These are phyloP conservation scores for Pichia heedii DNA, from an alignment of 805 yeast genomes.

Conservation along the genomic window DNA sequence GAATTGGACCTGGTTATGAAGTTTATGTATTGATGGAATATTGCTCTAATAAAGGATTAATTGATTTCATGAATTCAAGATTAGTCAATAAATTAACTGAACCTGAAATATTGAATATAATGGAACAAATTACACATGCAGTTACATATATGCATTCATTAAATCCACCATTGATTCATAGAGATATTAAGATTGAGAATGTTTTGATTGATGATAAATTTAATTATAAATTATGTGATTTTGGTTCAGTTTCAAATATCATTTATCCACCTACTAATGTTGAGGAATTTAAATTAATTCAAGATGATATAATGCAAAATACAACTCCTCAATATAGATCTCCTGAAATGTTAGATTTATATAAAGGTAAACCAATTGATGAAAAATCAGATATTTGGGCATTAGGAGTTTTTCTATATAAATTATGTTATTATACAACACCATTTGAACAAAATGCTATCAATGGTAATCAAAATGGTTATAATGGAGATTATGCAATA, in stretches of 20 bases:
- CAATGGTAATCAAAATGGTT: conserved; percentile 27
- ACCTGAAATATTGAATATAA: conserved; percentile 55
- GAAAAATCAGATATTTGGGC: conserved; percentile 88
- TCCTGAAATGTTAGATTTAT: conserved; percentile 77
- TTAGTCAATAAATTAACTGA: conserved; percentile 59
- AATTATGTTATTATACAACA: conserved; percentile 71
- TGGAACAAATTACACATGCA: conserved; percentile 63
- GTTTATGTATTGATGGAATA: conserved; percentile 76
- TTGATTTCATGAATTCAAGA: conserved; percentile 72
- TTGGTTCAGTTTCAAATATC: conserved; percentile 68
- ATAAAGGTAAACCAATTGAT: conserved; percentile 60
- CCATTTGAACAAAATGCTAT: conserved; percentile 56
- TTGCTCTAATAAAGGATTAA: conserved; percentile 65
- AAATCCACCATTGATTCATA: conserved; percentile 42
- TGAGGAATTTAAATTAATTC: conserved; percentile 50
- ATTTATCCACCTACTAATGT: conserved; percentile 53
- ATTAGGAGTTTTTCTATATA: conserved; percentile 66
- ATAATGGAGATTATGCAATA: conserved; percentile 53
- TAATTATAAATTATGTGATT: conserved; percentile 66
- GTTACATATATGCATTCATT: conserved; percentile 72
- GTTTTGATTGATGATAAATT: conserved; percentile 54
- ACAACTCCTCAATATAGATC: conserved; percentile 82
- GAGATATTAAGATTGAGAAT: conserved; percentile 79
- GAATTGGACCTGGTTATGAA: conserved; percentile 44
- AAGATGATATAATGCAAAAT: conserved; percentile 63